Percentiles rank a stretch among this genome's conserved stretches.
phyloP scores from a whole-genome alignment of 179 eudicot genomes.

The Sideroxylon spinosum region DNA sequence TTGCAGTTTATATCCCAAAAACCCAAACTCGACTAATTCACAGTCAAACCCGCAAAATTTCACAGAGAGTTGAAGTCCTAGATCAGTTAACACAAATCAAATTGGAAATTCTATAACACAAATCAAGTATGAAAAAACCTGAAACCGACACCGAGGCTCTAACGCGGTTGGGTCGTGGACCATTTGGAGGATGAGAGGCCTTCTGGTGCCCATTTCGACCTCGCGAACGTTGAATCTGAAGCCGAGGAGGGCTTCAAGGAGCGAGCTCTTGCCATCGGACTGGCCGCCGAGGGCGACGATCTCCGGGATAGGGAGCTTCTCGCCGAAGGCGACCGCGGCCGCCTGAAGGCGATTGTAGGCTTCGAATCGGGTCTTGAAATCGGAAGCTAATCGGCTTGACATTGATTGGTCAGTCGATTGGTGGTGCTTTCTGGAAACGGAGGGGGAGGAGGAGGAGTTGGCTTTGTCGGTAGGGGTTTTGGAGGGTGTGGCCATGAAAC shows the following conservation, averaged over 20 bases:
- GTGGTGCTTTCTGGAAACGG: conserved; percentile 43
- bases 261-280: conserved; percentile 98
- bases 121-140: conserved; percentile 34
- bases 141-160: conserved; percentile 88
- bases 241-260: conserved; percentile 92
- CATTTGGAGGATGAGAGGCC: conserved; percentile 95
- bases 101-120: neutral
- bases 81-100: neutral
- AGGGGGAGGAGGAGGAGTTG: conserved; percentile 29
- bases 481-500: conserved; percentile 47
- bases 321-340: conserved; percentile 95
- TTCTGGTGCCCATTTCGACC: conserved; percentile 95
- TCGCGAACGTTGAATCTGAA: conserved; percentile 90
- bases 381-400: conserved; percentile 24
- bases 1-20: neutral
- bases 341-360: conserved; percentile 95
- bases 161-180: conserved; percentile 77
- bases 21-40: neutral
- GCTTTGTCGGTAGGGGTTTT: conserved; percentile 41
- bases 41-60: neutral
- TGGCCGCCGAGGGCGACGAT: conserved; percentile 95
- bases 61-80: neutral
- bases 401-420: conserved; percentile 25
- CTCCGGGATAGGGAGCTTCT: conserved; percentile 94
- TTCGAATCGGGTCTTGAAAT: conserved; percentile 64